Conservation (phyloP, 164 flowering plant species). For the Cinnamomum chago region DNA sequence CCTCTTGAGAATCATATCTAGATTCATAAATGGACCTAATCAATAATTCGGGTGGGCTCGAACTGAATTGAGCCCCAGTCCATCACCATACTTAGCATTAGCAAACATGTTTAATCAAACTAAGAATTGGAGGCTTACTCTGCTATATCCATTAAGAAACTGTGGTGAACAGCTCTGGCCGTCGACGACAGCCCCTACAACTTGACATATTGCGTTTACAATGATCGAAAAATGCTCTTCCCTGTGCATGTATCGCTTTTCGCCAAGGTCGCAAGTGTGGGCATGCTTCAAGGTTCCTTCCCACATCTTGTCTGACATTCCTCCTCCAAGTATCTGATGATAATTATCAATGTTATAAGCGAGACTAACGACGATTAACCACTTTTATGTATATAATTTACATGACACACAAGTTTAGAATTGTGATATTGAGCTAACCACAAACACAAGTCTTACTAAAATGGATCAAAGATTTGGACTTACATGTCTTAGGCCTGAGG, state of each 20-base stretch:
- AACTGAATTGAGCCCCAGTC: not conserved
- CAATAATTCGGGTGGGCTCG: not conserved
- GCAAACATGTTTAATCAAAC: not conserved
- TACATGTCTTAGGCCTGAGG: constrained; percentile 45
- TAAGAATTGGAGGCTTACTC: constrained; percentile 6
- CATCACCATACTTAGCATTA: not conserved
- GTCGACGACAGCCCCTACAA: constrained; percentile 28
- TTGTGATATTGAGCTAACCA: not conserved
- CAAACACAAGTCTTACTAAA: not conserved
- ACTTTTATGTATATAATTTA: not conserved
- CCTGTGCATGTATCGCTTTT: constrained; percentile 29
- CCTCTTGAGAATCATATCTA: not conserved
- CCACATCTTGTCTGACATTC: constrained; percentile 80
- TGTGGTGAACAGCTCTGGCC: constrained; percentile 25
- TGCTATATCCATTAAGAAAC: constrained; percentile 6
- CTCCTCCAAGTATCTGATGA: constrained; percentile 50
- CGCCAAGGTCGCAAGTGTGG: constrained; percentile 40
- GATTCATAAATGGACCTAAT: not conserved
- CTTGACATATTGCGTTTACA: constrained; percentile 58
- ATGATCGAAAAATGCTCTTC: constrained; percentile 19
- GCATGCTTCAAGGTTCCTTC: constrained; percentile 65
- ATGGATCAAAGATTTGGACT: not conserved
- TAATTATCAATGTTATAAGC: not conserved
- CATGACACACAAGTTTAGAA: not conserved
- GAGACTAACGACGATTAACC: not conserved